Percentiles rank a stretch among this genome's conserved stretches.
Conservation (phyloP, 345 rosid species). For the Clausena lansium region DNA sequence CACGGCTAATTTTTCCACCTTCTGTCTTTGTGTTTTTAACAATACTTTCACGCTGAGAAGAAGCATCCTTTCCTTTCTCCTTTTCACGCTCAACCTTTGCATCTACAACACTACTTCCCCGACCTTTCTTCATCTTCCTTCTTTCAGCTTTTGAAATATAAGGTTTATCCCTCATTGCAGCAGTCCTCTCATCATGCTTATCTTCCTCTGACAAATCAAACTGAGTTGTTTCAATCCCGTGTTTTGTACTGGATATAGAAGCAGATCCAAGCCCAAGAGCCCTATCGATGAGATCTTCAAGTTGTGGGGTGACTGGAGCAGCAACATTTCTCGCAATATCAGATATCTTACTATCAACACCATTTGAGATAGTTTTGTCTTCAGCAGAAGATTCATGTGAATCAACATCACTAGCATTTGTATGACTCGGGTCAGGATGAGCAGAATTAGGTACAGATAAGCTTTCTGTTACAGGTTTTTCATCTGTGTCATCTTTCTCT, state of each 20-base stretch:
- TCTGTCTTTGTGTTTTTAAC: constrained; percentile 46
- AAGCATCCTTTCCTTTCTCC: constrained; percentile 36
- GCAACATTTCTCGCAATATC: constrained; percentile 33
- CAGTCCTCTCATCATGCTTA: constrained; percentile 46
- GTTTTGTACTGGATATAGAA: constrained; percentile 38
- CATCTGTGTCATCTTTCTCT: constrained; percentile 44
- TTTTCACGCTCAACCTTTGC: constrained; percentile 35
- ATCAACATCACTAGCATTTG: constrained; percentile 25
- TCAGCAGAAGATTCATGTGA: constrained; percentile 28
- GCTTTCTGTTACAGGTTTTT: constrained; percentile 22
- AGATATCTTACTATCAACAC: constrained; percentile 30
- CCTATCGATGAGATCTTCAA: constrained; percentile 93
- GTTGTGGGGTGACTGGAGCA: constrained; percentile 56
- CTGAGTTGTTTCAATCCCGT: constrained; percentile 38
- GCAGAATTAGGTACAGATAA: constrained; percentile 1
- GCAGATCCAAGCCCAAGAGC: constrained; percentile 89
- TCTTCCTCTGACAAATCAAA: constrained; percentile 38
- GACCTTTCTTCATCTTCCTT: constrained; percentile 83
- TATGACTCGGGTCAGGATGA: background rate
- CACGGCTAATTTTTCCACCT: constrained; percentile 73
- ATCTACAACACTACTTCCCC: constrained; percentile 36
- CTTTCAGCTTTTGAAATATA: constrained; percentile 86
- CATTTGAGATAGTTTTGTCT: constrained; percentile 21
- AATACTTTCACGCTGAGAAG: constrained; percentile 39
- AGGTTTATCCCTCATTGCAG: constrained; percentile 56